Conservation (phyloP, 2,329 filamentous ascomycete species). For the Ceratocystis harringtonii region DNA sequence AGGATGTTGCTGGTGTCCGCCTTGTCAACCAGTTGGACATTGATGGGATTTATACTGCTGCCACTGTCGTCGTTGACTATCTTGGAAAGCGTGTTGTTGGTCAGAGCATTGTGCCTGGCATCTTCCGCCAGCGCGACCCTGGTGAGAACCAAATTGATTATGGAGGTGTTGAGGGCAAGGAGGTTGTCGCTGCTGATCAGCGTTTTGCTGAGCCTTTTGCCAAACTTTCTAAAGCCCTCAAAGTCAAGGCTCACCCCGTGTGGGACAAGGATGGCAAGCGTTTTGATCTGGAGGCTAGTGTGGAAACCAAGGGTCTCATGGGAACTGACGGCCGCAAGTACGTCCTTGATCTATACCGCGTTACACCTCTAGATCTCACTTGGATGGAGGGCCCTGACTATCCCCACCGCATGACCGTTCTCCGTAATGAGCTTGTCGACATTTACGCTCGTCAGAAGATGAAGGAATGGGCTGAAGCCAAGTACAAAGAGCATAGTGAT, state of each 20-base stretch:
- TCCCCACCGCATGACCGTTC: conserved; percentile 89
- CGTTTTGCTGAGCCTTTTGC: conserved; percentile 72
- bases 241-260: conserved; percentile 85
- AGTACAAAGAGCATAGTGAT: conserved; percentile 34
- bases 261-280: conserved; percentile 93
- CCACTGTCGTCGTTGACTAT: conserved; percentile 93
- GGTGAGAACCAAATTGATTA: conserved; percentile 99
- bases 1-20: conserved; percentile 88
- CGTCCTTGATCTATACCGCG: conserved; percentile 88
- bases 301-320: conserved; percentile 95
- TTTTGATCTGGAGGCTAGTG: conserved; percentile 84
- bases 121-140: conserved; percentile 95
- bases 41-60: conserved; percentile 82
- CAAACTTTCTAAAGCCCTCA: conserved; percentile 78
- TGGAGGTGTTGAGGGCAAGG: conserved; percentile 92
- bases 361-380: conserved; percentile 76
- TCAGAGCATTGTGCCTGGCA: conserved; percentile 94
- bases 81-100: conserved; percentile 93
- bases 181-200: conserved; percentile 81
- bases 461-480: conserved; percentile 69
- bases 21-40: conserved; percentile 96
- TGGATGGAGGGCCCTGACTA: conserved; percentile 73
- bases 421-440: conserved; percentile 81
- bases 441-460: conserved; percentile 72
- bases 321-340: conserved; percentile 95